Evolutionary conservation across 192 early-diverging fungal genomes (phyloP), one percentile per base, ranked within the genome.

Genomic region (Entomortierella chlamydospora): DNA sequence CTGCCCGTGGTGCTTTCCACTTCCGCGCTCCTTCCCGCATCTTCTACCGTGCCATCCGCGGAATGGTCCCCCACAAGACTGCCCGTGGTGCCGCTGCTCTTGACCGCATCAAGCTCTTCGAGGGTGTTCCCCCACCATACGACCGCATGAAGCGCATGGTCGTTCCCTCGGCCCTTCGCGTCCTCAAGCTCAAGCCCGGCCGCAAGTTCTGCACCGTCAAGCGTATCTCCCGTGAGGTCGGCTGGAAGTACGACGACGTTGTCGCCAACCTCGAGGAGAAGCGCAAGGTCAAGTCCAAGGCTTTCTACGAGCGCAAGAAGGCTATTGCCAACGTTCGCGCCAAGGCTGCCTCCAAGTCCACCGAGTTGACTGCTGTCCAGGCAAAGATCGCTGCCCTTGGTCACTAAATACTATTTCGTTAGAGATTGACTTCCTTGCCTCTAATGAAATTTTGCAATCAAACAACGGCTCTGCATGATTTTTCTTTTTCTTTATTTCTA

Each of bases 21-120:
- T 97, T 97, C 93, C 96, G 96, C 67, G 95, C 96, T 66, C 98
- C 98, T 57, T 97, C 95, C 59, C 91, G 94, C 79, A 94, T 96
- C 90, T 96, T 99, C 87, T 97, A 95, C 91, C 94, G 96, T 79
- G 90, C 93, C 56, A 89, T 99, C 84, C 96, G 98, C 64, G 98
- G 98, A 78, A 99, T 99, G 98, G 83, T 98, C 83, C 96, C 98
- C 65, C 98, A 99, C 95, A 99, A 98, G 93, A 97, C 97, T 71
- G 85, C 96, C 57, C 97, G 98, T 81, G 98, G 98, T 89, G 93
- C 95, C 73, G 95, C 94, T 52, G 97, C 98, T 80, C 89, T 99
- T 64, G 95, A 95, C 78, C 94, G 97, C 85, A 87, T 99, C 85
- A 98, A 98, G 95, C 93, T 98, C 85, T 99, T 99, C 68, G 98